These are phyloP conservation scores for Paramecium biaurelia DNA, from an alignment of 73 alveolate species.

Conservation along the genomic window DNA sequence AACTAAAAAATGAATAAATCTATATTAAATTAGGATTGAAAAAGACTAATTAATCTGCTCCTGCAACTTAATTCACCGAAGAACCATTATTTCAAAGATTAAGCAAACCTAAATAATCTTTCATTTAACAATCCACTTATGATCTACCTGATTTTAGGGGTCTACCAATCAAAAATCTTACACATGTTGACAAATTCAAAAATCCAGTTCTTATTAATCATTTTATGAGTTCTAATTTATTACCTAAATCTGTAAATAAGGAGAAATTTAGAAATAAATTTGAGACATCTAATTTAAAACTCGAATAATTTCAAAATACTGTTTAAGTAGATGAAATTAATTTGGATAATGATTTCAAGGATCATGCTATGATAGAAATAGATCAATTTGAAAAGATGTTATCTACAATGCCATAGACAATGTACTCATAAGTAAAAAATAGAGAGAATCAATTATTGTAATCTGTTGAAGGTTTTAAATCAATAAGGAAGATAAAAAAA, in stretches of 20 bases:
- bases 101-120: background rate
- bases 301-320: background rate
- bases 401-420: background rate
- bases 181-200: background rate
- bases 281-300: background rate
- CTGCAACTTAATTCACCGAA: background rate
- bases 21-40: background rate
- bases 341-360: conserved; percentile 4
- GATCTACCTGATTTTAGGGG: conserved; percentile 47
- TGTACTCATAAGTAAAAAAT: conserved; percentile 38
- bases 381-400: background rate
- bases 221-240: background rate
- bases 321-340: background rate
- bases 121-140: background rate
- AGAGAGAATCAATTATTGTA: background rate
- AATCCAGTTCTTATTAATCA: background rate
- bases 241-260: background rate
- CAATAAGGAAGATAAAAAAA: background rate
- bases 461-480: background rate
- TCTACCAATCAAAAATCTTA: background rate
- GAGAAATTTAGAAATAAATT: background rate
- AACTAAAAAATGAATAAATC: background rate
- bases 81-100: conserved; percentile 11
- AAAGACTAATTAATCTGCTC: background rate
- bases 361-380: background rate